Evolutionary conservation across 1,139 yeast genomes (phyloP).

Genomic region (Suhomyces terraborum): DNA sequence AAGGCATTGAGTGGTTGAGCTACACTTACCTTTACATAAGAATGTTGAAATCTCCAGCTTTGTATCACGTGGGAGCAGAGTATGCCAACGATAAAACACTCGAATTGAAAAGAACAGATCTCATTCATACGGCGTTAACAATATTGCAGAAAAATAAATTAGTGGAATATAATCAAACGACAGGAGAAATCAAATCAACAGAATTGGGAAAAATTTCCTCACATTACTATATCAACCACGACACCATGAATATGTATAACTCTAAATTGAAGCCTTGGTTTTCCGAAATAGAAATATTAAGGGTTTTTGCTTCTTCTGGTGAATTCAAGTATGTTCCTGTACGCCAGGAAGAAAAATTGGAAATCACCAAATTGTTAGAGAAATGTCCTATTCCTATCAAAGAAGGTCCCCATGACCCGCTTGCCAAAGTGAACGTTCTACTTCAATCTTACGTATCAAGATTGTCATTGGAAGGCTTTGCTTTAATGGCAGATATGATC

Average conservation of each 20-base stretch:
- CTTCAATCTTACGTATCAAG: constrained; percentile 84
- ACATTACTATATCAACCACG: constrained; percentile 76
- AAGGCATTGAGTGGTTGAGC: constrained; percentile 78
- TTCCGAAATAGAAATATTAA: constrained; percentile 71
- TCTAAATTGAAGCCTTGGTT: constrained; percentile 63
- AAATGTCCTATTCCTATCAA: constrained; percentile 85
- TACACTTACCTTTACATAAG: constrained; percentile 79
- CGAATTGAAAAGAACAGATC: constrained; percentile 58
- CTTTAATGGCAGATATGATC: constrained; percentile 90
- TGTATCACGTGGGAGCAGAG: constrained; percentile 76
- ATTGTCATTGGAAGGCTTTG: constrained; percentile 80
- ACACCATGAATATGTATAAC: constrained; percentile 67
- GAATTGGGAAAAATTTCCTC: constrained; percentile 87
- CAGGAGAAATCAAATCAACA: constrained; percentile 56
- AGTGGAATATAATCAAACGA: constrained; percentile 54
- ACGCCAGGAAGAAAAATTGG: constrained; percentile 84
- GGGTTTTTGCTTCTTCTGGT: constrained; percentile 76
- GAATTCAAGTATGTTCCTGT: constrained; percentile 86
- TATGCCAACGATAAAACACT: constrained; percentile 42
- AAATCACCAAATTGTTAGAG: constrained; percentile 67
- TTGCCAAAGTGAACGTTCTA: constrained; percentile 77
- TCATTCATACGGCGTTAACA: constrained; percentile 75
- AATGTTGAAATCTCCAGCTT: constrained; percentile 70
- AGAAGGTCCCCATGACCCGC: constrained; percentile 69
- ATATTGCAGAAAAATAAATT: constrained; percentile 57